phyloP scores from a whole-genome alignment of 2,329 filamentous ascomycete genomes.

The Ceratocystis eucalypticola region DNA sequence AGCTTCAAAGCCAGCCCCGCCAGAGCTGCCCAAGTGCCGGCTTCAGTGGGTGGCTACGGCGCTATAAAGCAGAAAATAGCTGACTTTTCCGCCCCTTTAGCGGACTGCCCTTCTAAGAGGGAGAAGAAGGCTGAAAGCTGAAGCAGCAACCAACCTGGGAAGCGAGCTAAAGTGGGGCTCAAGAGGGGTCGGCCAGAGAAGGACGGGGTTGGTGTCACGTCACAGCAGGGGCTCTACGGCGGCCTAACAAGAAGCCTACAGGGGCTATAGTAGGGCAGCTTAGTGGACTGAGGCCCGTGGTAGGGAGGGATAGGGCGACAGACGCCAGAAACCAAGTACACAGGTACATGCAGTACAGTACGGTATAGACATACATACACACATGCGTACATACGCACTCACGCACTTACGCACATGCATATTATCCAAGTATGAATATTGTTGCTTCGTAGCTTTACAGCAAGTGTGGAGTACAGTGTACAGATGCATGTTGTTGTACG shows the following conservation, averaged over 20 bases:
- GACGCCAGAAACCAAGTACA: not conserved
- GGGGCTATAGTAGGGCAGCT: not conserved
- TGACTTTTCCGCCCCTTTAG: not conserved
- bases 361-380: no score
- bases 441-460: no score
- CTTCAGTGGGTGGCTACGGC: not conserved
- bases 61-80: not conserved
- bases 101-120: not conserved
- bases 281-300: no score
- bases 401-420: no score
- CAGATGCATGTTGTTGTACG: no score
- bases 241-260: not conserved
- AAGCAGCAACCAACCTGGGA: not conserved
- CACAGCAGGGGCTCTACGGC: not conserved
- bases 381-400: no score
- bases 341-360: not conserved
- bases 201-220: not conserved
- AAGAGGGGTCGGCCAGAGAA: not conserved
- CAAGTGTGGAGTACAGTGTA: no score
- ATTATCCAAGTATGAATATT: no score
- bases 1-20: not conserved
- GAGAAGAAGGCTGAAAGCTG: not conserved
- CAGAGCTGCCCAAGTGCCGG: not conserved
- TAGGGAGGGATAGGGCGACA: no score
- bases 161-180: not conserved